Percentiles rank a stretch among this genome's conserved stretches.
Evolutionary conservation across 192 early-diverging fungal species (phyloP).

Genomic region (Helicostylum pulchrum): DNA sequence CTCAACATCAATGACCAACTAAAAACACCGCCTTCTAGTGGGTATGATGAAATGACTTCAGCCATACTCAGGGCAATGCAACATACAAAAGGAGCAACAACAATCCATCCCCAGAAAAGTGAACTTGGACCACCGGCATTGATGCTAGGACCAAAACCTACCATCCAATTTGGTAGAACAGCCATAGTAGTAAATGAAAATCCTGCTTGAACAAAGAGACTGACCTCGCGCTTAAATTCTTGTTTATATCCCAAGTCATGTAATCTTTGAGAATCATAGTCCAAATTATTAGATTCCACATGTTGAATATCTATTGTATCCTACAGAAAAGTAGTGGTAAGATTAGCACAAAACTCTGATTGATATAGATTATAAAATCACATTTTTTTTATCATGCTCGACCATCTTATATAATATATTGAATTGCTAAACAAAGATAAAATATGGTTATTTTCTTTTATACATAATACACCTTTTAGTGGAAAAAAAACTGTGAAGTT

Average conservation of each 20-base stretch:
- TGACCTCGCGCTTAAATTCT: conserved; percentile 45
- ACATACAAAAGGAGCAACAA: conserved; percentile 40
- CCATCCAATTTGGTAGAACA: conserved; percentile 39
- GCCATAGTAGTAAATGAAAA: conserved; percentile 48
- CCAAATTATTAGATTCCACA: conserved; percentile 17
- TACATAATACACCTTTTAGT: no score
- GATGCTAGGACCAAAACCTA: conserved; percentile 42
- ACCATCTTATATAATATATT: no score
- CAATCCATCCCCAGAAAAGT: conserved; percentile 50
- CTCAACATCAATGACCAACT: conserved; percentile 21
- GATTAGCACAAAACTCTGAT: no score
- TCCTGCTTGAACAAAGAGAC: conserved; percentile 41
- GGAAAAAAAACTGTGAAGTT: no score
- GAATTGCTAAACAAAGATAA: no score
- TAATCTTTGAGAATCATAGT: conserved; percentile 37
- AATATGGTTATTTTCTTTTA: no score
- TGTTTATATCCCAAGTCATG: conserved; percentile 53
- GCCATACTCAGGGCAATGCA: conserved; percentile 44
- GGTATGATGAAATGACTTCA: conserved; percentile 42
- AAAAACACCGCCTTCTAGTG: conserved; percentile 31
- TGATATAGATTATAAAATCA: no score
- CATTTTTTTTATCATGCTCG: no score
- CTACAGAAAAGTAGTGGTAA: no score
- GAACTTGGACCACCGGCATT: conserved; percentile 44
- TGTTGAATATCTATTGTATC: conserved; percentile 4